Conservation (phyloP, 306 rosid genomes). For the Notholithocarpus densiflorus region DNA sequence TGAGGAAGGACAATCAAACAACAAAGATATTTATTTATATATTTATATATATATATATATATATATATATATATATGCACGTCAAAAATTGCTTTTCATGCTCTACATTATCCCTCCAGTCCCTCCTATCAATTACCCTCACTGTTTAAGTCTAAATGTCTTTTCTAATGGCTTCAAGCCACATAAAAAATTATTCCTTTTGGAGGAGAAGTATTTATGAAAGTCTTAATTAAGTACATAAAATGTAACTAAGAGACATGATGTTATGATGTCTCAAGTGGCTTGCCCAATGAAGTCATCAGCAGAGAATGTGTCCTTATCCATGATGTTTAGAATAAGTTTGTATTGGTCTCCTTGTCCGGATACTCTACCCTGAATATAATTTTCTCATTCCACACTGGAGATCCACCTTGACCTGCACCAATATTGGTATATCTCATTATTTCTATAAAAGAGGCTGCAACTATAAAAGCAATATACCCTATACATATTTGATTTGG, state of each 20-base stretch:
- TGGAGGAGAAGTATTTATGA: neutral
- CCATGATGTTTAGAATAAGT: no score
- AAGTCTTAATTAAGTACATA: neutral
- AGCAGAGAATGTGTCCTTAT: constrained; percentile 28
- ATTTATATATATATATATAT: no score
- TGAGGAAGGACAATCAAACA: no score
- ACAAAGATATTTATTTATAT: no score
- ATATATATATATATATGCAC: neutral
- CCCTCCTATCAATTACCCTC: no score
- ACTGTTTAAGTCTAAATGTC: no score
- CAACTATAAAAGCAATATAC: neutral
- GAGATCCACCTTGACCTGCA: constrained; percentile 59
- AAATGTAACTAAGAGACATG: neutral
- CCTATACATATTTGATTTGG: no score
- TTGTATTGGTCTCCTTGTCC: no score
- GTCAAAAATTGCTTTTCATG: neutral
- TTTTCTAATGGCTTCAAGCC: no score
- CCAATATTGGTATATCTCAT: constrained; percentile 5
- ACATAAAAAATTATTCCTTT: neutral
- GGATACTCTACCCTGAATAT: no score
- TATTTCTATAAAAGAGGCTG: neutral
- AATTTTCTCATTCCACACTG: no score
- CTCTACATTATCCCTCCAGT: no score
- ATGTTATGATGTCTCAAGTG: constrained; percentile 38
- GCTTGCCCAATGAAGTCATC: constrained; percentile 74